phyloP scores from a whole-genome alignment of 2,329 filamentous ascomycete genomes.

The Aspergillus chevalieri region DNA sequence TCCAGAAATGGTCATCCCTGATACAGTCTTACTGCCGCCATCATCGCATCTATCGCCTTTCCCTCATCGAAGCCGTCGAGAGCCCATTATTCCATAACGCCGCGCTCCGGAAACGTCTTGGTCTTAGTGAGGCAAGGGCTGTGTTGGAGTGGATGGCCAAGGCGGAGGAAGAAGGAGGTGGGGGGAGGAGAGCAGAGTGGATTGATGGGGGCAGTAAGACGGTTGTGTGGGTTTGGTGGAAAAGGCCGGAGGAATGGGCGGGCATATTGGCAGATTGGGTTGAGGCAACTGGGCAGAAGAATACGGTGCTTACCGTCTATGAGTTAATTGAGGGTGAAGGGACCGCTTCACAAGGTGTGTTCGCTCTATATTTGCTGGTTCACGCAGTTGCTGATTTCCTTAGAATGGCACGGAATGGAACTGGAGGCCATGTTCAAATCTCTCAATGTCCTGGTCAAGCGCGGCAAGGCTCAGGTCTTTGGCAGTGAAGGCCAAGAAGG shows the following conservation, averaged over 20 bases:
- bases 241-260: conserved; percentile 85
- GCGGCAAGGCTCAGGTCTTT: conserved; percentile 89
- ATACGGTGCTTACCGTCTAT: conserved; percentile 83
- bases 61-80: conserved; percentile 56
- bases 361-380: background rate
- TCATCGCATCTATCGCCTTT: conserved; percentile 69
- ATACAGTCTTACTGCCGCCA: conserved; percentile 78
- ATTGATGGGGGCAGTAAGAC: conserved; percentile 47
- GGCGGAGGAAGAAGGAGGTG: conserved; percentile 37
- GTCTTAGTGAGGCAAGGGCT: conserved; percentile 46
- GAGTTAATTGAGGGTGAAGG: conserved; percentile 85
- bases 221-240: conserved; percentile 74
- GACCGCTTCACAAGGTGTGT: conserved; percentile 60
- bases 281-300: conserved; percentile 82
- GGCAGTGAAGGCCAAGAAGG: conserved; percentile 80
- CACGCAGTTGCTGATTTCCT: conserved; percentile 5
- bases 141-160: conserved; percentile 53
- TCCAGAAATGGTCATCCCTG: conserved; percentile 78
- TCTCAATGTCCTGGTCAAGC: conserved; percentile 75
- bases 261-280: conserved; percentile 70
- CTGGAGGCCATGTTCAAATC: conserved; percentile 71
- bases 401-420: conserved; percentile 87
- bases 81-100: conserved; percentile 53
- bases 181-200: conserved; percentile 55
- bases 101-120: conserved; percentile 40